These are phyloP conservation scores for Alternaria alternata DNA, from an alignment of 2,329 filamentous ascomycete species.

Conservation along the genomic window DNA sequence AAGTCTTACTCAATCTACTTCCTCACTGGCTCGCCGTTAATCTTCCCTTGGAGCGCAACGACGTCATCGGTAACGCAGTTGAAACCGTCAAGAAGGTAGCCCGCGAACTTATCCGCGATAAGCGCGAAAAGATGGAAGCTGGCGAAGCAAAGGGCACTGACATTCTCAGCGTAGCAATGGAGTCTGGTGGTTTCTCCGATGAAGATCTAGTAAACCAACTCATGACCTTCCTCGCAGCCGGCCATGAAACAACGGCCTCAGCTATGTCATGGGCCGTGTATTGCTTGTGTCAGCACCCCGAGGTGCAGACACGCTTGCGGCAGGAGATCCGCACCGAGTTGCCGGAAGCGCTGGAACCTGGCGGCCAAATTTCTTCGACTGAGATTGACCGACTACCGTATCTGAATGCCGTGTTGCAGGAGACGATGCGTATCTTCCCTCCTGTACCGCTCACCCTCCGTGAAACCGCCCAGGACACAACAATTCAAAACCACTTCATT, in stretches of 20 bases:
- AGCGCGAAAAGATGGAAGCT: slow-evolving; percentile 66
- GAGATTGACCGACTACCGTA: slow-evolving; percentile 80
- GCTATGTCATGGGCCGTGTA: slow-evolving; percentile 64
- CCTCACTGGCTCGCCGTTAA: slow-evolving; percentile 67
- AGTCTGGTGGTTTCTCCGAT: slow-evolving; percentile 77
- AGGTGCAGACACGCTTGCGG: slow-evolving; percentile 59
- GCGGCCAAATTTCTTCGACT: slow-evolving; percentile 57
- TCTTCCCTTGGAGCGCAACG: slow-evolving; percentile 76
- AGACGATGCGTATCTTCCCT: slow-evolving; percentile 76
- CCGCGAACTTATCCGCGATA: slow-evolving; percentile 72
- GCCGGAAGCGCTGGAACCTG: slow-evolving; percentile 51
- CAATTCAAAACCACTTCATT: slow-evolving; percentile 69
- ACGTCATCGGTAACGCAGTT: slow-evolving; percentile 48
- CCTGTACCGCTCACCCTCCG: slow-evolving; percentile 77
- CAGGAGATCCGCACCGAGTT: slow-evolving; percentile 59
- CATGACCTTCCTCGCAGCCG: slow-evolving; percentile 86
- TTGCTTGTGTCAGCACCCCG: slow-evolving; percentile 60
- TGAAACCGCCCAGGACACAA: slow-evolving; percentile 69
- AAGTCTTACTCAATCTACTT: slow-evolving; percentile 68
- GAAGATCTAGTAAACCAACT: slow-evolving; percentile 86
- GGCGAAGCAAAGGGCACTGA: slow-evolving; percentile 65
- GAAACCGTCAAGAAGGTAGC: slow-evolving; percentile 66
- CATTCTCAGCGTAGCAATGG: slow-evolving; percentile 81
- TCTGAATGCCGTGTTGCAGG: slow-evolving; percentile 76
- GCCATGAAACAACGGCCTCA: slow-evolving; percentile 65